Evolutionary conservation across 2,329 filamentous ascomycete genomes (phyloP), one percentile per base, ranked within the genome.

Genomic region (Gremmenia infestans): DNA sequence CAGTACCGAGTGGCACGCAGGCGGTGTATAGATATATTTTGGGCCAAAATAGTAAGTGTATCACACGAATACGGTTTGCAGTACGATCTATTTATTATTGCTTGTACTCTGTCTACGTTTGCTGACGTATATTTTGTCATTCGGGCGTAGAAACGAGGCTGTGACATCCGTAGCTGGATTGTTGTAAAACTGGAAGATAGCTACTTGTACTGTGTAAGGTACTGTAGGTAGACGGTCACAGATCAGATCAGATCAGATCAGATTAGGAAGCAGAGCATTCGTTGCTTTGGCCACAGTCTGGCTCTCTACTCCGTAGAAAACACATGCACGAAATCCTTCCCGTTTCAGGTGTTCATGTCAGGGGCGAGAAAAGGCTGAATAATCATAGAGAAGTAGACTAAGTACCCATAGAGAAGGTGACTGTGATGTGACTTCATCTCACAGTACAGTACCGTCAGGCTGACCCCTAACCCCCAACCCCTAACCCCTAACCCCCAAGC

Each of bases 51-150:
- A 35, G 46, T 28, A 35, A 23, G 12, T 15, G 19, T 25, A 25
- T 25, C 19, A n/a, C n/a, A 48, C 46, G 28, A 32, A 32, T 32
- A 32, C 28, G 2, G 28, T 9, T 32, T 32, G 28, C 28, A 32
- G 11, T 32, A 32, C 9, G 28, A 32, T 32, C 28, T 32, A 12
- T 22, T 22, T 32, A 12, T 22, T 32, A 12, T 32, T 32, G 9
- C 28, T 32, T 15, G 19, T 22, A 22, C 22, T 22, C 22, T 22
- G 22, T 48, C 11, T 47, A 36, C 35, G 25, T 5, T 50, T 53
- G 54, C 59, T 59, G 59, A 59, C 56, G 52, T 57, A 54, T 46
- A 14, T 50, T 50, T 59, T 45, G 52, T 52, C 52, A 28, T 50
- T 35, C 45, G 6, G 25, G 45, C n/a, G 15, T 36, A 15, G 15